A percentile compares a stretch with the other conserved stretches of the same genome.
phyloP scores from a whole-genome alignment of 1,139 yeast species.

The Blastobotrys persicus region DNA sequence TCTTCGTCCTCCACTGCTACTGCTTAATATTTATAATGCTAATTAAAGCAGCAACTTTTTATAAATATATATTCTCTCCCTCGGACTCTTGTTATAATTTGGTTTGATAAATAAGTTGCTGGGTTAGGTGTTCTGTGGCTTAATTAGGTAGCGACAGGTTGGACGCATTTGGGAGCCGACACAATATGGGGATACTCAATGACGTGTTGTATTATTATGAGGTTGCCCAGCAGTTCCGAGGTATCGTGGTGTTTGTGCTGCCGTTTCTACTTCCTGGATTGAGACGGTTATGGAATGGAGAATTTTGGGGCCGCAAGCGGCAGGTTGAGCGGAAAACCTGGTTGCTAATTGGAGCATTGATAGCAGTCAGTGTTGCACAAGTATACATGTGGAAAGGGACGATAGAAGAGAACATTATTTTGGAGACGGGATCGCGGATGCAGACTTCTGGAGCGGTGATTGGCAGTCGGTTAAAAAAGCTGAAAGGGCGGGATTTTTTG shows the following conservation, averaged over 20 bases:
- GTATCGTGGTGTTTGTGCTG: not conserved
- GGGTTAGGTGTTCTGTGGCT: not conserved
- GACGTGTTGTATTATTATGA: conserved; percentile 1
- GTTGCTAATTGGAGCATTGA: not conserved
- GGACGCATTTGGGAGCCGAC: not conserved
- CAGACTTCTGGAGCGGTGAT: conserved; percentile 28
- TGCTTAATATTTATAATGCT: not conserved
- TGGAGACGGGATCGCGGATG: conserved; percentile 24
- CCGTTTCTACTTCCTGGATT: conserved; percentile 3
- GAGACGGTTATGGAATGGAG: conserved; percentile 1
- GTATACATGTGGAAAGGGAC: not conserved
- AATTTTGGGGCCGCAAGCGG: not conserved
- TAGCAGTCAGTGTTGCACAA: conserved; percentile 1
- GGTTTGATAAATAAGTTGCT: too few species aligned
- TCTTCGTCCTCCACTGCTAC: not conserved
- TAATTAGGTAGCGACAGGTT: not conserved
- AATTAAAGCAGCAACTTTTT: not conserved
- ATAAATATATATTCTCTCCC: too few species aligned
- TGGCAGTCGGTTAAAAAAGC: conserved; percentile 20
- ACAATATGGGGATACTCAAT: conserved; percentile 3
- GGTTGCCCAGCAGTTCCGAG: conserved; percentile 2
- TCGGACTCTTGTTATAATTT: too few species aligned
- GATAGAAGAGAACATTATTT: conserved; percentile 18
- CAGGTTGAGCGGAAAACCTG: not conserved
- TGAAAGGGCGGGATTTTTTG: conserved; percentile 13